Evolutionary conservation across 768 basidiomycete genomes (phyloP), one percentile per base, ranked within the genome.

Genomic region (Gymnopilus dilepis): DNA sequence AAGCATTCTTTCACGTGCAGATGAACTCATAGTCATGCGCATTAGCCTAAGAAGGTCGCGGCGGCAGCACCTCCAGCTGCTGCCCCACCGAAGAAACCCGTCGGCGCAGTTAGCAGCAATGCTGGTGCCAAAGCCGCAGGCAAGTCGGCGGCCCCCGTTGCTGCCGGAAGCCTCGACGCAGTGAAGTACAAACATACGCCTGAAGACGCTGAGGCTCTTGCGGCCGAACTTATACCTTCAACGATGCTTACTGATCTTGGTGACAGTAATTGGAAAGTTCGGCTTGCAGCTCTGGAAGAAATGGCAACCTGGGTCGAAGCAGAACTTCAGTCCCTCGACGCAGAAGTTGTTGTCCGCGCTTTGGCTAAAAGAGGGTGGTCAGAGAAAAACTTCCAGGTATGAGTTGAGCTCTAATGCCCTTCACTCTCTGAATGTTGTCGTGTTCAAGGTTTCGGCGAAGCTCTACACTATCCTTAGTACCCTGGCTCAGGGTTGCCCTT

Each of bases 341-440:
- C 90, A 12, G 97, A 99, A 74, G 86, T 99, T 4, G 69, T 99
- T 37, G 86, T 98, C 19, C 84, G 97, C 24, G 89, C 91, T 65
- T 76, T 99, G 61, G 89, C 86, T 3, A 99, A 97, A 81, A 94
- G 92, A 65, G 95, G 96, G 2, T 98, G 95, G 95, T 85, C 82
- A n/a, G 97, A 99, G 78, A 99, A 97, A 81, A 99, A 99, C 70
- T 99, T 99, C 67, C 97, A 99, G 80, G 96, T 92, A 61, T 58
- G 75, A 6, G 30, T 26, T 48, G 6, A 3, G 11, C 17, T 17
- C 31, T 30, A 54, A n/a, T n/a, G n/a, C n/a, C 8, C 24, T 11
- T 56, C 2, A 21, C 17, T 33, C 22, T 53, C 26, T 13, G 13
- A 52, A 31, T 45, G 47, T 37, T 60, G 43, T 63, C 41, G 31